phyloP scores from a whole-genome alignment of 257 asterid genomes.

The Cruciata laevipes region DNA sequence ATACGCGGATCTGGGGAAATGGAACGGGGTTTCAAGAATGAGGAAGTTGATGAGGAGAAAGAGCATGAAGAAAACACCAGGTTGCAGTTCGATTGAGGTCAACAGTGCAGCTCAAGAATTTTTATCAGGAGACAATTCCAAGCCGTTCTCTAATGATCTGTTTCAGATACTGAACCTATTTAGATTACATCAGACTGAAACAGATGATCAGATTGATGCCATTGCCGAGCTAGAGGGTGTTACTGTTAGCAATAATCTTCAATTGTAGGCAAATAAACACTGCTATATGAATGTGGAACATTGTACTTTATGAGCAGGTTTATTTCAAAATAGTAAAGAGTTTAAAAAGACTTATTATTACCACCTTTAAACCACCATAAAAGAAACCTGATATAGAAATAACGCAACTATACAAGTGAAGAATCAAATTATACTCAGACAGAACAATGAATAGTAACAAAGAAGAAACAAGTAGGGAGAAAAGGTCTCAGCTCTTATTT shows the following conservation, averaged over 20 bases:
- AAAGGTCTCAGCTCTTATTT: not conserved
- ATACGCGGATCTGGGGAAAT: conserved; percentile 62
- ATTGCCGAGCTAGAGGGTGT: conserved; percentile 4
- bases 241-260: not conserved
- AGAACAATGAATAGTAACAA: not conserved
- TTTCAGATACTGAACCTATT: conserved; percentile 33
- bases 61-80: conserved; percentile 57
- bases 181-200: conserved; percentile 36
- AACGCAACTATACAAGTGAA: not conserved
- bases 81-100: conserved; percentile 63
- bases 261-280: not conserved
- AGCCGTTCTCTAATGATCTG: conserved; percentile 42
- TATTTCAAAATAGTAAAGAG: not conserved
- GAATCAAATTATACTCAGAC: not conserved
- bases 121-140: conserved; percentile 50
- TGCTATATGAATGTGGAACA: not conserved
- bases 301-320: not conserved
- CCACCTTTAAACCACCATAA: not conserved
- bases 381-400: not conserved
- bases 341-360: not conserved
- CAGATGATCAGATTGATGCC: conserved; percentile 17
- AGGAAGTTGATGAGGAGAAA: conserved; percentile 53
- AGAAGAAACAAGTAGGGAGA: not conserved
- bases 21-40: conserved; percentile 69
- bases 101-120: conserved; percentile 54